A percentile compares a stretch with the other conserved stretches of the same genome.
phyloP scores from a whole-genome alignment of 75 land plant species.

The Cryptomeria japonica region DNA sequence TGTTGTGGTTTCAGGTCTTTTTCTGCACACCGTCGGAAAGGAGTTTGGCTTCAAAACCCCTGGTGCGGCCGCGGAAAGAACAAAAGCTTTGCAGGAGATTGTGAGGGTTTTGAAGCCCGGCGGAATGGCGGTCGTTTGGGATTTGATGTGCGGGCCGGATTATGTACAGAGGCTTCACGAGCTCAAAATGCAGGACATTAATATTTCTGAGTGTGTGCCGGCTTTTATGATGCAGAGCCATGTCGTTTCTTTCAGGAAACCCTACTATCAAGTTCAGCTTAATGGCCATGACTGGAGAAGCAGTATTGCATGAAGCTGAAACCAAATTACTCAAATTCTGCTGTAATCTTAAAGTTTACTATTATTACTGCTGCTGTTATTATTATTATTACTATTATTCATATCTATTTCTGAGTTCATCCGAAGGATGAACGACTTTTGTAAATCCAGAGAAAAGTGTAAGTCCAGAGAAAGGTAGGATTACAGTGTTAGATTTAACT shows the following conservation, averaged over 20 bases:
- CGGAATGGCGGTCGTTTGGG: slow-evolving; percentile 60
- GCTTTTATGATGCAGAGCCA: slow-evolving; percentile 68
- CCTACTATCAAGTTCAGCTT: slow-evolving; percentile 28
- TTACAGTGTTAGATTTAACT: background rate
- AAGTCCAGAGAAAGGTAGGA: background rate
- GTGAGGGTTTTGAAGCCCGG: slow-evolving; percentile 68
- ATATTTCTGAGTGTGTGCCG: slow-evolving; percentile 56
- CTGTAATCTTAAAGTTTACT: background rate
- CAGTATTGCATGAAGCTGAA: slow-evolving; percentile 1
- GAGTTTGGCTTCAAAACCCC: slow-evolving; percentile 27
- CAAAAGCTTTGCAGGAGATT: slow-evolving; percentile 42
- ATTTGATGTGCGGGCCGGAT: slow-evolving; percentile 56
- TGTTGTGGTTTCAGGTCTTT: slow-evolving; percentile 52
- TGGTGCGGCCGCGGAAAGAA: slow-evolving; percentile 55
- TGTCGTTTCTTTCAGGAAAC: slow-evolving; percentile 64
- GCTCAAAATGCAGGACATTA: slow-evolving; percentile 57
- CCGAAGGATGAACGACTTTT: background rate
- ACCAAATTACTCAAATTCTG: background rate
- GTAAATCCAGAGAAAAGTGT: background rate
- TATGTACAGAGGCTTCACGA: slow-evolving; percentile 51
- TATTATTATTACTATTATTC: background rate
- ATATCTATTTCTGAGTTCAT: background rate
- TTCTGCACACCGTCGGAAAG: slow-evolving; percentile 35
- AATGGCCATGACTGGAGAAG: slow-evolving; percentile 50
- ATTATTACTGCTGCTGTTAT: background rate